These are phyloP conservation scores for Saccharomycopsis vini DNA, from an alignment of 805 yeast genomes.

Conservation along the genomic window DNA sequence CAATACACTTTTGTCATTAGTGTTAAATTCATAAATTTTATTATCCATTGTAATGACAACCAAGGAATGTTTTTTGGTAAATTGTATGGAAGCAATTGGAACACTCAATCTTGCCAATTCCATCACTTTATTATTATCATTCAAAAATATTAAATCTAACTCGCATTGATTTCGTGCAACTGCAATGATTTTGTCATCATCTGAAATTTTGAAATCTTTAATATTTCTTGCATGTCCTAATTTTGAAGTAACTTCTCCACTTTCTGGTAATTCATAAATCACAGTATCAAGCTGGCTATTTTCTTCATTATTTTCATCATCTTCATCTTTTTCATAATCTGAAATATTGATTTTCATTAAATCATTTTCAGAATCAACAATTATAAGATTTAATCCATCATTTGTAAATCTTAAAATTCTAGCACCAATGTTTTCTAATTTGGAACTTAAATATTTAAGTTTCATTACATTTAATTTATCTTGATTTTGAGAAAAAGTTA, in stretches of 20 bases:
- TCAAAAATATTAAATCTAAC: constrained; percentile 41
- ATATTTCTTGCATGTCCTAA: constrained; percentile 43
- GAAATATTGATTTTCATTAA: constrained; percentile 34
- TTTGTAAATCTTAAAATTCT: constrained; percentile 39
- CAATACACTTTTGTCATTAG: constrained; percentile 16
- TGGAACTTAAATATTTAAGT: constrained; percentile 32
- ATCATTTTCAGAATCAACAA: constrained; percentile 53
- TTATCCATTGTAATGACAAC: constrained; percentile 66
- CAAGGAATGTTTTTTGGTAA: constrained; percentile 43
- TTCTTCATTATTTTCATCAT: constrained; percentile 28
- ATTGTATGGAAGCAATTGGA: constrained; percentile 52
- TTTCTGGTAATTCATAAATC: constrained; percentile 28
- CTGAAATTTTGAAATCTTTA: constrained; percentile 42
- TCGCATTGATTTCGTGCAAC: constrained; percentile 54
- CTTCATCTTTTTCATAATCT: constrained; percentile 28
- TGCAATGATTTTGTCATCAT: constrained; percentile 38
- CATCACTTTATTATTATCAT: constrained; percentile 21
- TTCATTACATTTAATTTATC: constrained; percentile 41
- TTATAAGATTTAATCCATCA: constrained; percentile 34
- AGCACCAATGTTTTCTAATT: constrained; percentile 44
- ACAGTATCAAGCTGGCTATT: constrained; percentile 19
- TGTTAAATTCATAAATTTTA: constrained; percentile 60
- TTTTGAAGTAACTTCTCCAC: constrained; percentile 28
- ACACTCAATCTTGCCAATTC: constrained; percentile 50
- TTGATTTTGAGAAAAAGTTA: constrained; percentile 35